A percentile compares a stretch with the other conserved stretches of the same genome.
Evolutionary conservation across 495 filamentous ascomycete genomes (phyloP).

Genomic region (Clohesyomyces aquaticus): DNA sequence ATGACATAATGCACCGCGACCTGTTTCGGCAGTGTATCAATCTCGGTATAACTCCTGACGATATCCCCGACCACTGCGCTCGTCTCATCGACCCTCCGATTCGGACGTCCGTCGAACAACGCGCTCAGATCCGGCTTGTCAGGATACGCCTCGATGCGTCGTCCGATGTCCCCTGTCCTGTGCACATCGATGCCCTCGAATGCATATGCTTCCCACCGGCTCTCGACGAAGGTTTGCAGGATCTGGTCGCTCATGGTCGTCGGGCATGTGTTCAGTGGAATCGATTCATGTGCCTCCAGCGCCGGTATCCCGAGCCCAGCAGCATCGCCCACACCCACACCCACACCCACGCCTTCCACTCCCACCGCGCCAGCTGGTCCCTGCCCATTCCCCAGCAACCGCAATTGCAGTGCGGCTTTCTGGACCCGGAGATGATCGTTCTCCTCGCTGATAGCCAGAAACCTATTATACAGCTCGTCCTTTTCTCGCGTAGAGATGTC

Average conservation of each 20-base stretch:
- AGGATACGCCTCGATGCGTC: constrained; percentile 4
- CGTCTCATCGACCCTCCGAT: constrained; percentile 24
- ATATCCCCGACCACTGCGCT: constrained; percentile 25
- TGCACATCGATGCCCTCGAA: too few relatives aligned
- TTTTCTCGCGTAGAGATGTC: constrained; percentile 19
- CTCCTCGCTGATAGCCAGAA: constrained; percentile 22
- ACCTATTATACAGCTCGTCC: constrained; percentile 22
- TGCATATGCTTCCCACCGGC: constrained; percentile 13
- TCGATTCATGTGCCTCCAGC: constrained; percentile 18
- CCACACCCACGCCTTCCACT: background rate
- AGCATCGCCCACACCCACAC: background rate
- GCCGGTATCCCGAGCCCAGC: too few relatives aligned
- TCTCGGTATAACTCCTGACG: constrained; percentile 29
- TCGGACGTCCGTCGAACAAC: constrained; percentile 25
- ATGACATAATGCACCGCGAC: constrained; percentile 27
- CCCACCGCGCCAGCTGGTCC: constrained; percentile 12
- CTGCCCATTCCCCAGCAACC: constrained; percentile 17
- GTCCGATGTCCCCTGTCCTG: too few relatives aligned
- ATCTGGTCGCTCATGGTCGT: constrained; percentile 26
- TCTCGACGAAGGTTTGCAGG: constrained; percentile 27
- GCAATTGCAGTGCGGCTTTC: constrained; percentile 27
- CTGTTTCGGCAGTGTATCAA: constrained; percentile 29
- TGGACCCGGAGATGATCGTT: constrained; percentile 28
- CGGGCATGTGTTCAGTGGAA: constrained; percentile 23
- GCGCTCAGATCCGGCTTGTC: constrained; percentile 19